Evolutionary conservation across 345 rosid genomes (phyloP).

Genomic region (Gossypium australe): DNA sequence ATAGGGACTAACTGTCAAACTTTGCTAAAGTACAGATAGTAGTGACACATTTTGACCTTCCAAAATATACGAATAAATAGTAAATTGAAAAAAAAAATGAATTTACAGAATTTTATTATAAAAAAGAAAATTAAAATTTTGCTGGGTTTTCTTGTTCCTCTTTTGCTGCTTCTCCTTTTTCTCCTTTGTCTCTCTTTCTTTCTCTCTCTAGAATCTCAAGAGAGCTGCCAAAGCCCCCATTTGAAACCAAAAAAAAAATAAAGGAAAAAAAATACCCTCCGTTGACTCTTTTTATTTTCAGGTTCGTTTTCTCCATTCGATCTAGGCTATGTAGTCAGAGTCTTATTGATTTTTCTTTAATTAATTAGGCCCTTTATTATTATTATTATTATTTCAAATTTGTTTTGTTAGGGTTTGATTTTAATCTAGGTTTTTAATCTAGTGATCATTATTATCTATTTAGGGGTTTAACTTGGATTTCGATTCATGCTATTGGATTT

Average conservation of each 20-base stretch:
- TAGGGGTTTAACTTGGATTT: slow-evolving; percentile 24
- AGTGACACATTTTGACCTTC: too few relatives aligned
- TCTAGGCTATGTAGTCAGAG: slow-evolving; percentile 27
- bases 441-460: slow-evolving; percentile 29
- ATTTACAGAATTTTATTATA: too few relatives aligned
- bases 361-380: neutral
- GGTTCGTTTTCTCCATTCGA: slow-evolving; percentile 43
- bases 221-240: slow-evolving; percentile 36
- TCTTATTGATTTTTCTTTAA: neutral
- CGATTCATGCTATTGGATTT: slow-evolving; percentile 20
- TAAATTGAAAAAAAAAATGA: too few relatives aligned
- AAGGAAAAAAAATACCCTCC: slow-evolving; percentile 18
- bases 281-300: slow-evolving; percentile 26
- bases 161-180: slow-evolving; percentile 25
- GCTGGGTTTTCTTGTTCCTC: slow-evolving; percentile 25
- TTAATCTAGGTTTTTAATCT: slow-evolving; percentile 25
- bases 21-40: too few relatives aligned
- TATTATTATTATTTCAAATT: neutral
- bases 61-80: too few relatives aligned
- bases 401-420: slow-evolving; percentile 34
- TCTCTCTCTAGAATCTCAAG: slow-evolving; percentile 45
- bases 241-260: slow-evolving; percentile 4
- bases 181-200: slow-evolving; percentile 6
- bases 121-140: slow-evolving; percentile 4
- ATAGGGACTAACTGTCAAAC: too few relatives aligned